Evolutionary conservation across 805 yeast genomes (phyloP), one percentile per base, ranked within the genome.

Genomic region (Saccharomycopsis selenospora): DNA sequence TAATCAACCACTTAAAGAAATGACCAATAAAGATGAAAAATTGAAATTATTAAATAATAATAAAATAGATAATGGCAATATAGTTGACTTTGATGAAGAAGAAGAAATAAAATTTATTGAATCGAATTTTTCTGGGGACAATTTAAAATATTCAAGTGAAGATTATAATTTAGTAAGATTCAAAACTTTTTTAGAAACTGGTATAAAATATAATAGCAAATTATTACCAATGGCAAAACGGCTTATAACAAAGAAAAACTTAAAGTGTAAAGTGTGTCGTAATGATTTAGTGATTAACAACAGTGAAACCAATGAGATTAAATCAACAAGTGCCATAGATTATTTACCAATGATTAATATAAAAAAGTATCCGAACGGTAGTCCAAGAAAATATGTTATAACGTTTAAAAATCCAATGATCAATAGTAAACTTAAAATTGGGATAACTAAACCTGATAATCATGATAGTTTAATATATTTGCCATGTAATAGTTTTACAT

Each of bases 291-390:
- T 33, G 4, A 33, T n/a, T n/a, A n/a, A n/a, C n/a, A n/a, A n/a
- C n/a, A n/a, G n/a, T n/a, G n/a, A 33, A 33, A 17, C 38, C 38
- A 33, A 33, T 14, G 38, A 33, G 38, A 33, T 14, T n/a, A 33
- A 33, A 10, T 17, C 38, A 6, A 33, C 17, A 17, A 33, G 17
- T 33, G 38, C 38, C n/a, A 33, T 33, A 6, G 17, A 33, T 20
- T 33, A 14, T 20, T 33, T 33, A 14, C 38, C 38, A 10, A 6
- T 33, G 10, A 33, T 33, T 10, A 6, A 33, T 6, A 20, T 33
- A 5, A 33, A 33, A 33, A 6, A 4, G 10, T 33, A 14, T 14
- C 38, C 38, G 10, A 33, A 14, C 38, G 38, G 17, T 20, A 4
- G 17, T 28, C 13, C 33, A 28, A 28, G 33, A 10, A 28, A 28